Percentiles rank a stretch among this genome's conserved stretches.
Conservation (phyloP, 2,329 filamentous ascomycete species). For the Torrubiellomyces zombiae region DNA sequence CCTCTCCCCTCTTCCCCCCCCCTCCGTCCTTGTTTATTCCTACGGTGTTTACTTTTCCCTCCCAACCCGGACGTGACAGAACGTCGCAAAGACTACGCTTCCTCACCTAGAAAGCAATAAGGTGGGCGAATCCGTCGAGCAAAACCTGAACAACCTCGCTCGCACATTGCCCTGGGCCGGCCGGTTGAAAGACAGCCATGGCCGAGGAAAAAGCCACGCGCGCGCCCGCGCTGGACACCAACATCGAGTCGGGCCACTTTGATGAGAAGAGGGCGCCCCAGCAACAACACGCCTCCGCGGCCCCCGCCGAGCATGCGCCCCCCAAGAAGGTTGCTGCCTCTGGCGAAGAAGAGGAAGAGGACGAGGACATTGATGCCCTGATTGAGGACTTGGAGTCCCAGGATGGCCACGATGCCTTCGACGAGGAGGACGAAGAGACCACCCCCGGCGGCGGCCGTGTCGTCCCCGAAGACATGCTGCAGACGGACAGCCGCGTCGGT, state of each 20-base stretch:
- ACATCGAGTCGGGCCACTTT: constrained; percentile 48
- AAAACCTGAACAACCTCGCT: too few species aligned
- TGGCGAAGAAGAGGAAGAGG: constrained; percentile 51
- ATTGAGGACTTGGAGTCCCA: constrained; percentile 77
- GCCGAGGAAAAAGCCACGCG: constrained; percentile 35
- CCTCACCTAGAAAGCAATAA: too few species aligned
- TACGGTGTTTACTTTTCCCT: constrained; percentile 2
- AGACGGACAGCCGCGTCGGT: constrained; percentile 58
- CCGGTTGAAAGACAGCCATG: constrained; percentile 30
- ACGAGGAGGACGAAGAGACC: constrained; percentile 38
- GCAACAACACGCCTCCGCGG: constrained; percentile 6
- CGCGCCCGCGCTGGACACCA: constrained; percentile 43
- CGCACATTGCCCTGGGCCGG: too few species aligned
- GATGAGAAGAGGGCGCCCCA: constrained; percentile 39
- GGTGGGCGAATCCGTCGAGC: too few species aligned
- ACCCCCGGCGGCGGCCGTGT: constrained; percentile 38
- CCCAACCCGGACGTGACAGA: too few species aligned
- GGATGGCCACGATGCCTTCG: constrained; percentile 51
- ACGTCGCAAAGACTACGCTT: too few species aligned
- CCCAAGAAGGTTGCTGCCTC: constrained; percentile 26
- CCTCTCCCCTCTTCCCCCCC: constrained; percentile 5
- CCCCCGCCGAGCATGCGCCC: constrained; percentile 15
- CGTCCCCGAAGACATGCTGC: constrained; percentile 58
- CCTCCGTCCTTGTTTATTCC: too few species aligned
- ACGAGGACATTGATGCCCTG: constrained; percentile 71